Evolutionary conservation across 2,329 filamentous ascomycete genomes (phyloP).

Genomic region (Fusarium acutatum): DNA sequence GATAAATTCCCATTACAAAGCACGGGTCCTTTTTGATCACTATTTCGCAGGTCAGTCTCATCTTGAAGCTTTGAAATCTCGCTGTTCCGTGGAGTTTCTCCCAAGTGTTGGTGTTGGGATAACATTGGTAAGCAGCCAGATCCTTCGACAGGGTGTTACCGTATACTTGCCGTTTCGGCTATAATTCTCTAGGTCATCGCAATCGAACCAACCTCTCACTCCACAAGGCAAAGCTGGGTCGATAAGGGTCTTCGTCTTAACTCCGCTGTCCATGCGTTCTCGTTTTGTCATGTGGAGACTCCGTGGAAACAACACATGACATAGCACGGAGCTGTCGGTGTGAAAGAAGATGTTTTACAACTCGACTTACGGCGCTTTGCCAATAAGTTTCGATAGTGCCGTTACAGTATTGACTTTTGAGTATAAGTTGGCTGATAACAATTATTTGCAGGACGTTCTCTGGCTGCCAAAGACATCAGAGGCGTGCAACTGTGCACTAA

Average conservation of each 20-base stretch:
- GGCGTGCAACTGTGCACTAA: background rate
- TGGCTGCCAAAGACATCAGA: background rate
- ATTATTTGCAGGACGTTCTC: slow-evolving; percentile 5
- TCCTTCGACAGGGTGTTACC: background rate
- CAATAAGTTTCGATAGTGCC: background rate
- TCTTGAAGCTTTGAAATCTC: slow-evolving; percentile 15
- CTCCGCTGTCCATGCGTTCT: background rate
- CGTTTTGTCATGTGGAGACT: slow-evolving; percentile 7
- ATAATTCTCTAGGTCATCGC: background rate
- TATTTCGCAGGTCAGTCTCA: background rate
- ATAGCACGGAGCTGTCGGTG: background rate
- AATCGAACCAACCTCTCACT: background rate
- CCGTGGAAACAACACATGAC: background rate
- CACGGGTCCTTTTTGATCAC: too few relatives aligned
- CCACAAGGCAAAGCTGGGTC: background rate
- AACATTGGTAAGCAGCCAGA: background rate
- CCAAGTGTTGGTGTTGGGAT: background rate
- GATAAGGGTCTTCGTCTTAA: background rate
- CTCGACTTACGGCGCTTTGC: background rate
- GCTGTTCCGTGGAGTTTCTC: slow-evolving; percentile 6
- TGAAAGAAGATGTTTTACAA: background rate
- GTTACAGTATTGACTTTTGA: background rate
- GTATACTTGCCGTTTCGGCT: background rate
- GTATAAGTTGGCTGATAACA: background rate
- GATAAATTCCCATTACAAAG: background rate